phyloP scores from a whole-genome alignment of 2,329 filamentous ascomycete genomes.

The Xylaria sp. region DNA sequence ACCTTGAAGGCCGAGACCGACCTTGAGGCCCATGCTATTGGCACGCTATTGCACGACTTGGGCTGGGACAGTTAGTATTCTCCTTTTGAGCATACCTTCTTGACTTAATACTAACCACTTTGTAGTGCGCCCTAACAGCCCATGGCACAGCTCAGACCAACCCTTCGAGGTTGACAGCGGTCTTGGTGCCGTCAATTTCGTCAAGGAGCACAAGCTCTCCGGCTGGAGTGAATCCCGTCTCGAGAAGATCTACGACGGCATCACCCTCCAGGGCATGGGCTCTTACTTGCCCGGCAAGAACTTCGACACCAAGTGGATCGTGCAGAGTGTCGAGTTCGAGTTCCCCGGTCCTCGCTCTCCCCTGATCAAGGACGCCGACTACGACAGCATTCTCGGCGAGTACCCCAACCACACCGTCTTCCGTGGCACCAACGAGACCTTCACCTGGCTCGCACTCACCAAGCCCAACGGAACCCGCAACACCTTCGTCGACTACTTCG shows the following conservation, averaged over 20 bases:
- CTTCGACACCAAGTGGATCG: conserved; percentile 32
- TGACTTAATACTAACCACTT: conserved; percentile 6
- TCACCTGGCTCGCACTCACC: conserved; percentile 31
- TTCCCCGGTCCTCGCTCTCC: conserved; percentile 35
- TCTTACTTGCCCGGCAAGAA: conserved; percentile 29
- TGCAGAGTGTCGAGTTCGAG: conserved; percentile 32
- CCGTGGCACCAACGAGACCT: conserved; percentile 38
- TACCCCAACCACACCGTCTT: conserved; percentile 37
- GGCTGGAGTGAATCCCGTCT: conserved; percentile 25
- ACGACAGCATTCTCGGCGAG: conserved; percentile 28
- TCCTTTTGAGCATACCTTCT: not conserved
- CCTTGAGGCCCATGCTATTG: conserved; percentile 35
- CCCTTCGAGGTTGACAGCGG: conserved; percentile 34
- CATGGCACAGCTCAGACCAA: conserved; percentile 27
- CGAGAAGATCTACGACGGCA: conserved; percentile 29
- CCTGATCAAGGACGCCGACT: conserved; percentile 23
- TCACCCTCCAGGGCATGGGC: conserved; percentile 30
- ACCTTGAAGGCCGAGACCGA: conserved; percentile 33
- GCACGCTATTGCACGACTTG: conserved; percentile 34
- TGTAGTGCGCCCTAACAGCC: conserved; percentile 29
- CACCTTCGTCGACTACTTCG: conserved; percentile 32
- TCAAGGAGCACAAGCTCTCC: conserved; percentile 17
- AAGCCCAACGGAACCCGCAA: conserved; percentile 32
- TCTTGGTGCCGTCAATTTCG: conserved; percentile 26
- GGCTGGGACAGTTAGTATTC: conserved; percentile 35